Evolutionary conservation across 306 rosid genomes (phyloP).

Genomic region (Vicia faba): DNA sequence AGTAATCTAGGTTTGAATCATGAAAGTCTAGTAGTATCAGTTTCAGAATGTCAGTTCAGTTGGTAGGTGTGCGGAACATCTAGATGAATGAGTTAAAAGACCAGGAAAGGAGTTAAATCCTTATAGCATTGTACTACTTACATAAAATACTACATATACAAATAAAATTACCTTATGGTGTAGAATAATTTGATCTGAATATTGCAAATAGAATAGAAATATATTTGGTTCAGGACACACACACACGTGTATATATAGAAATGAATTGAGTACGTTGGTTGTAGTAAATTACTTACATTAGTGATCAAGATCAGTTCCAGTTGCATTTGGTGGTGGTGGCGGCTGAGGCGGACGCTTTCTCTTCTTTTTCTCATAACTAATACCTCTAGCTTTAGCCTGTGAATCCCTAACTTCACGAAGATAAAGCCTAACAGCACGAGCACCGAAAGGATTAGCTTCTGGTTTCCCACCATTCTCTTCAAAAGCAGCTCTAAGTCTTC

Average conservation of each 20-base stretch:
- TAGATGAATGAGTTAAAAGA: too few relatives aligned
- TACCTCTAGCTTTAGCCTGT: constrained; percentile 81
- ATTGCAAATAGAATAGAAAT: not conserved
- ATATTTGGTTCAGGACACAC: not conserved
- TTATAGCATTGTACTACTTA: too few relatives aligned
- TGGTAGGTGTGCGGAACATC: too few relatives aligned
- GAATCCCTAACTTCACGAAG: constrained; percentile 81
- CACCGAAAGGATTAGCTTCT: constrained; percentile 75
- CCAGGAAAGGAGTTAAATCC: too few relatives aligned
- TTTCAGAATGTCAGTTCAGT: too few relatives aligned
- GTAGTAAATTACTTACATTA: not conserved
- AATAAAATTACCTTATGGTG: not conserved
- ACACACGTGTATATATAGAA: not conserved
- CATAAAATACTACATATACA: too few relatives aligned
- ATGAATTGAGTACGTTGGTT: not conserved
- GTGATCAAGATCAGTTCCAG: constrained; percentile 13
- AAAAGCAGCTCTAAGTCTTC: constrained; percentile 84
- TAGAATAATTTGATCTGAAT: not conserved
- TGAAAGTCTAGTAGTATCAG: too few relatives aligned
- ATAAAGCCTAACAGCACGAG: constrained; percentile 73
- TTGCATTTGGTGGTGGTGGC: constrained; percentile 34
- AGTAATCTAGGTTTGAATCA: too few relatives aligned
- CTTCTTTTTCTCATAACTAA: constrained; percentile 82
- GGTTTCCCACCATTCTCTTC: constrained; percentile 74
- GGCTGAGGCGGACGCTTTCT: constrained; percentile 63